Base-by-base conservation (phyloP, 495 filamentous ascomycete genomes). In the Tuber borchii region DNA sequence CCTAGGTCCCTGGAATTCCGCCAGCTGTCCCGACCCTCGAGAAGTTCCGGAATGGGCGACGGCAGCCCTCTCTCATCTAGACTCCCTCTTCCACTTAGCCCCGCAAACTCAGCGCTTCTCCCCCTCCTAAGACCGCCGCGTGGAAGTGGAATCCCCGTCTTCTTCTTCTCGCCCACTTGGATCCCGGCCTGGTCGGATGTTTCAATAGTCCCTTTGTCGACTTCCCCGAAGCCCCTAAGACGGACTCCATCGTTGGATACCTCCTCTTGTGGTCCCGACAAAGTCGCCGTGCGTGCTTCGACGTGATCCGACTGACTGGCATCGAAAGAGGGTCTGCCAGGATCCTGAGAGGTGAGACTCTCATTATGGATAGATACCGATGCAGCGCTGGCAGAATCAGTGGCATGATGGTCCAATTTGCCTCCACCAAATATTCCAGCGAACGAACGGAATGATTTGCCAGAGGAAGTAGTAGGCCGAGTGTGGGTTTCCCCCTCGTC, bases 311-410 rank as follows among this genome's bases (percentile, higher is more conserved):
- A 69, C 40, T 73, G 70, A 48, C 39, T 73, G 31, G 70, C 12
- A 51, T 79, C 78, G 69, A 79, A 70, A 42, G 46, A 65, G 26
- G 56, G 4, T 65, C 56, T 34, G 31, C 56, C 56, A 34, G 34
- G 56, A 19, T 65, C 56, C 26, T 34, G 56, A 0, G 56, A 34
- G 56, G 56, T 34, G 26, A 6, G 56, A 34, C 26, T 34, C 26
- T 65, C 56, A 34, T 65, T 16, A 65, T 34, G 56, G 31, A 34
- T 65, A 16, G 56, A 65, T 65, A 14, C 14, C 26, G 56, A 65
- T 19, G 26, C 56, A 65, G 26, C 26, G 6, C 26, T 65, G 26
- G 26, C 56, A 34, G 56, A 65, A 65, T 65, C 56, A 17, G 56
- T 65, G 26, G 56, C 56, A 65, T 65, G 56, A 65, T 65, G 56